Base-by-base conservation (phyloP, 1,139 yeast genomes). In the Yamadazyma trypodendri region DNA sequence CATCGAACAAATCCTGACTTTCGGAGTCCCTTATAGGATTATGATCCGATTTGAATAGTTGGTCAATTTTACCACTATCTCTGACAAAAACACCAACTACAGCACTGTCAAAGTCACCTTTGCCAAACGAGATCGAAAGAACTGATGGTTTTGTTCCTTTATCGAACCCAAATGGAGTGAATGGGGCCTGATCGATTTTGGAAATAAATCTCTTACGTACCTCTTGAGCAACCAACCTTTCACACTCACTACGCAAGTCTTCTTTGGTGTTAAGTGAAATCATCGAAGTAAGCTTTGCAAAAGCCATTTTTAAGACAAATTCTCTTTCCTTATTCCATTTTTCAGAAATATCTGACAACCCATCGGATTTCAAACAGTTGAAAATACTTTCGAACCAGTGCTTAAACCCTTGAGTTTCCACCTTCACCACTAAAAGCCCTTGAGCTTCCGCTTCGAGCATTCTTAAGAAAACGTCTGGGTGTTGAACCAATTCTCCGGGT, bases 151-250 rank as follows among this genome's bases (percentile, higher is more conserved):
- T 75, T 6, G 95, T 84, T 30, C 97, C 96, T 43, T 77, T 73
- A 36, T 79, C 86, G 48, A 74, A 84, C 3, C 86, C 84, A 37
- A 75, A 74, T 8, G 97, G 96, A 48, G 85, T 81, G 61, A 71
- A 90, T 17, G 98, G 97, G 2, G 97, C 96, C 65, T 90, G 97
- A 57, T 92, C 94, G 33, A 92, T 72, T 52, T 81, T 84, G 18
- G 75, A 71, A 55, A 80, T 66, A 54, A 92, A 84, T 27, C 75
- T 68, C 36, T 75, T 72, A 49, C 97, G 81, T 28, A 90, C 79
- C 43, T 83, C 82, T 43, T 70, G 75, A 38, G 82, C 84, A 33
- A 92, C 68, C 33, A 80, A 62, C 41, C 88, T 74, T 56, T 84
- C 84, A 64, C 96, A 85, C 44, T 78, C 84, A 44, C 85, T 76